Evolutionary conservation across 1,139 yeast species (phyloP).

Genomic region (Candida sp.): DNA sequence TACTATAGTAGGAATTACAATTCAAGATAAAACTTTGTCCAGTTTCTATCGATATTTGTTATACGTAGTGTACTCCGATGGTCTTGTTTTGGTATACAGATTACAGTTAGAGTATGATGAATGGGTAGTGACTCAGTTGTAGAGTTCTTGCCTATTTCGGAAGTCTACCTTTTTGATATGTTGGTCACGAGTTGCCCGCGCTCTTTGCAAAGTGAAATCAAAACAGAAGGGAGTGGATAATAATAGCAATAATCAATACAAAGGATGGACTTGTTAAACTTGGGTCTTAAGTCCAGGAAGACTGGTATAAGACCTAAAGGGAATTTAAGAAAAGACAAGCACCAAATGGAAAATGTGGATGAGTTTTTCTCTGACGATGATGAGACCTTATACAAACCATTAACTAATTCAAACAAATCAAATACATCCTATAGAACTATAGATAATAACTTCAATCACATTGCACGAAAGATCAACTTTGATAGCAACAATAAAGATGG

Average conservation of each 20-base stretch:
- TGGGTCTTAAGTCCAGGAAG: conserved; percentile 57
- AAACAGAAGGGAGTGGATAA: not conserved
- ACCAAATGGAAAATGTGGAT: conserved; percentile 77
- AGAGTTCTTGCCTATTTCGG: not conserved
- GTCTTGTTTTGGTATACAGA: conserved; percentile 22
- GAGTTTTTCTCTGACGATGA: conserved; percentile 63
- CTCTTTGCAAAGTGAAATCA: not conserved
- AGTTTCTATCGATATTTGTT: conserved; percentile 19
- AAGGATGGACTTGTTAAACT: conserved; percentile 45
- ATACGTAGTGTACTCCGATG: conserved; percentile 32
- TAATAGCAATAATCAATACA: too few relatives aligned
- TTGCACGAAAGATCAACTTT: conserved; percentile 37
- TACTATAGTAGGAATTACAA: conserved; percentile 30
- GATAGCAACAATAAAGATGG: conserved; percentile 30
- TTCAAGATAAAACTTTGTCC: conserved; percentile 18
- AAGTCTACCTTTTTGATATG: not conserved
- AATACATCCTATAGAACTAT: conserved; percentile 3
- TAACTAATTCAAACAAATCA: not conserved
- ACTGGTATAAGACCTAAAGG: conserved; percentile 54
- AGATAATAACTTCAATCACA: conserved; percentile 10
- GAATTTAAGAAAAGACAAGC: conserved; percentile 56
- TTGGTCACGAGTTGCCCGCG: not conserved
- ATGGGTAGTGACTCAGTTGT: not conserved
- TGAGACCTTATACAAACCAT: conserved; percentile 11
- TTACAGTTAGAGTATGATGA: not conserved